Conservation (phyloP, 2,329 filamentous ascomycete species). For the Blastomyces percursus region DNA sequence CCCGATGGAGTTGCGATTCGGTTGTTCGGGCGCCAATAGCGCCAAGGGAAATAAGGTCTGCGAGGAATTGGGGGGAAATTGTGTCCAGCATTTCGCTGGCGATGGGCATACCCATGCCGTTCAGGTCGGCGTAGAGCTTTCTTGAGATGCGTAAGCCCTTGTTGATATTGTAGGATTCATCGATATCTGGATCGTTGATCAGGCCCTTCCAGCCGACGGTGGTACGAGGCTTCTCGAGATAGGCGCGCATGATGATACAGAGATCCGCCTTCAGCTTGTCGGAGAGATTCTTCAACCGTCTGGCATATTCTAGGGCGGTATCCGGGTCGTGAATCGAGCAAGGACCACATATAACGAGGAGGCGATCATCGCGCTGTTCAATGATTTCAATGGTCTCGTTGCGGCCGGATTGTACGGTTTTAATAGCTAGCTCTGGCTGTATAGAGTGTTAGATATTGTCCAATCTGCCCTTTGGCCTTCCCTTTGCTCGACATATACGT, state of each 20-base stretch:
- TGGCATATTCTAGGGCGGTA: slow-evolving; percentile 78
- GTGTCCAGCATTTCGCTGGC: slow-evolving; percentile 98
- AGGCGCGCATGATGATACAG: slow-evolving; percentile 92
- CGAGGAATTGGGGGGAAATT: slow-evolving; percentile 94
- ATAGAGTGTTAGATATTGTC: background rate
- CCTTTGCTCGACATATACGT: background rate
- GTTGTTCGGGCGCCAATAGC: slow-evolving; percentile 94
- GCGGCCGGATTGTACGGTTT: slow-evolving; percentile 35
- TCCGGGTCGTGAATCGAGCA: slow-evolving; percentile 95
- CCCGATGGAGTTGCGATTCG: slow-evolving; percentile 90
- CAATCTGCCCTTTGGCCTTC: background rate
- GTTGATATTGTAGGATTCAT: slow-evolving; percentile 97
- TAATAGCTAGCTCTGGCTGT: slow-evolving; percentile 31
- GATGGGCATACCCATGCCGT: slow-evolving; percentile 78
- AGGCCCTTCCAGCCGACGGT: slow-evolving; percentile 98
- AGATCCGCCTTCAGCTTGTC: slow-evolving; percentile 73
- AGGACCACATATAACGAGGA: slow-evolving; percentile 87
- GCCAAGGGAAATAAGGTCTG: slow-evolving; percentile 88
- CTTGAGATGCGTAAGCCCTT: slow-evolving; percentile 89
- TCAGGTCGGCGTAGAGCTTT: slow-evolving; percentile 87
- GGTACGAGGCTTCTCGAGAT: slow-evolving; percentile 96
- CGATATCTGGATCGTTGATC: slow-evolving; percentile 98
- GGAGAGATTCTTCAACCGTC: slow-evolving; percentile 62
- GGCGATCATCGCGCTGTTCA: slow-evolving; percentile 64
- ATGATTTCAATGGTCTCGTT: slow-evolving; percentile 60